Evolutionary conservation across 345 rosid genomes (phyloP).

Genomic region (Populus deltoides): DNA sequence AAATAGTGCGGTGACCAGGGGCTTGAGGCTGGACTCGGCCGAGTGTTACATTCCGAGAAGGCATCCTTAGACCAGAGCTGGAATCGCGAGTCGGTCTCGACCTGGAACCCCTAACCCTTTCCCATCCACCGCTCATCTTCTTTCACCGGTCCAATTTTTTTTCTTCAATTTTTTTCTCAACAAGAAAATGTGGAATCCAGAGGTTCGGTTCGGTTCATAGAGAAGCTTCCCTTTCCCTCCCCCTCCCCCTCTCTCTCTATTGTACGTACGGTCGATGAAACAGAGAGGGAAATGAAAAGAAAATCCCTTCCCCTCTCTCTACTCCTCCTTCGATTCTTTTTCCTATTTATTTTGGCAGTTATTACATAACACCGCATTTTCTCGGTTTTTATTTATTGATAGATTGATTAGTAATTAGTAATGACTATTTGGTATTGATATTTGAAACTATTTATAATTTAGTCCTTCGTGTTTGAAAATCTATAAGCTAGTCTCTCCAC

Average conservation of each 20-base stretch:
- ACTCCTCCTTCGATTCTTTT: neutral
- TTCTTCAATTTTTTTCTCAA: neutral
- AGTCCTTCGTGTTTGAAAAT: neutral
- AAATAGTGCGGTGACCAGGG: slow-evolving; percentile 84
- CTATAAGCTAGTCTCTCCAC: neutral
- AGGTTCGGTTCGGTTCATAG: neutral
- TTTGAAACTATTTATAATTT: neutral
- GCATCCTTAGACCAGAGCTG: slow-evolving; percentile 35
- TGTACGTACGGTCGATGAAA: slow-evolving; percentile 1
- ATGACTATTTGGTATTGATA: neutral
- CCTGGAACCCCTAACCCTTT: slow-evolving; percentile 52
- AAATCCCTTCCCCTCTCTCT: neutral
- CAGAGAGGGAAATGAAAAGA: neutral
- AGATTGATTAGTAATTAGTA: neutral
- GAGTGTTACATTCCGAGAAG: slow-evolving; percentile 72
- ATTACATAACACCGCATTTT: neutral
- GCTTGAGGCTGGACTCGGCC: slow-evolving; percentile 98
- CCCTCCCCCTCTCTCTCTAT: too few relatives aligned
- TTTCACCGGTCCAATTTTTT: neutral
- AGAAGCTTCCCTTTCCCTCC: neutral
- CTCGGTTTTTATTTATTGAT: neutral
- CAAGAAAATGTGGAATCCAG: neutral
- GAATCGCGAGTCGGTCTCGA: slow-evolving; percentile 42
- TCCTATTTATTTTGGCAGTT: neutral
- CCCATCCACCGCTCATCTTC: slow-evolving; percentile 64